Evolutionary conservation across 768 basidiomycete genomes (phyloP).

Genomic region (Boletus reticuloceps): DNA sequence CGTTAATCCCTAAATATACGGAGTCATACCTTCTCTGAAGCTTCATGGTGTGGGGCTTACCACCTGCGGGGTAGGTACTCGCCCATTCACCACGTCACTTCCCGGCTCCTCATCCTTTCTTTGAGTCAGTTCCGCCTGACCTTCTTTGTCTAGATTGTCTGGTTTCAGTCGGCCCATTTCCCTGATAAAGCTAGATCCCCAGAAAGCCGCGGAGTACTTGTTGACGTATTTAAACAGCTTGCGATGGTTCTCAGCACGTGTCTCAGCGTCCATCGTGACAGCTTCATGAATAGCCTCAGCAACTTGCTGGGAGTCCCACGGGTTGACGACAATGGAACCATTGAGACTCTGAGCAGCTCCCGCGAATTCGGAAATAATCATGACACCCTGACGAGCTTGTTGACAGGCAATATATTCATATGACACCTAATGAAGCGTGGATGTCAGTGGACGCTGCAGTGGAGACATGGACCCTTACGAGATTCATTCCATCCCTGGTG

Average conservation of each 20-base stretch:
- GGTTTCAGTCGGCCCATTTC: slow-evolving; percentile 70
- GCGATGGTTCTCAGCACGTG: slow-evolving; percentile 87
- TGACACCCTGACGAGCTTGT: slow-evolving; percentile 86
- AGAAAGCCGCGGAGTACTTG: slow-evolving; percentile 91
- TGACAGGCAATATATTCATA: slow-evolving; percentile 99
- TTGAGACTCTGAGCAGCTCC: slow-evolving; percentile 96
- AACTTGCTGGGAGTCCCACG: slow-evolving; percentile 98
- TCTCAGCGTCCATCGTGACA: slow-evolving; percentile 80
- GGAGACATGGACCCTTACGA: slow-evolving; percentile 52
- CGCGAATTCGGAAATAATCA: slow-evolving; percentile 98
- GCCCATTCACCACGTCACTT: slow-evolving; percentile 39
- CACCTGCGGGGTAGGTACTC: slow-evolving; percentile 33
- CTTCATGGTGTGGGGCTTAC: slow-evolving; percentile 35
- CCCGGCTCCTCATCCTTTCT: slow-evolving; percentile 37
- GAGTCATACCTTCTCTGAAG: slow-evolving; percentile 30
- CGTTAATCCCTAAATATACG: slow-evolving; percentile 24
- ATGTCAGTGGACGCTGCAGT: slow-evolving; percentile 8
- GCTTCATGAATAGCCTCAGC: slow-evolving; percentile 97
- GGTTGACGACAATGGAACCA: slow-evolving; percentile 96
- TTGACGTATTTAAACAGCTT: slow-evolving; percentile 97
- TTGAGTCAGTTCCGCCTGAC: slow-evolving; percentile 34
- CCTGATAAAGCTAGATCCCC: slow-evolving; percentile 87
- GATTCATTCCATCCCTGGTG: slow-evolving; percentile 98
- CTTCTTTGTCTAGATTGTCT: slow-evolving; percentile 34
- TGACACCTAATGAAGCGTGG: slow-evolving; percentile 65